phyloP scores from a whole-genome alignment of 2,329 filamentous ascomycete genomes.

The Beauveria bassiana region DNA sequence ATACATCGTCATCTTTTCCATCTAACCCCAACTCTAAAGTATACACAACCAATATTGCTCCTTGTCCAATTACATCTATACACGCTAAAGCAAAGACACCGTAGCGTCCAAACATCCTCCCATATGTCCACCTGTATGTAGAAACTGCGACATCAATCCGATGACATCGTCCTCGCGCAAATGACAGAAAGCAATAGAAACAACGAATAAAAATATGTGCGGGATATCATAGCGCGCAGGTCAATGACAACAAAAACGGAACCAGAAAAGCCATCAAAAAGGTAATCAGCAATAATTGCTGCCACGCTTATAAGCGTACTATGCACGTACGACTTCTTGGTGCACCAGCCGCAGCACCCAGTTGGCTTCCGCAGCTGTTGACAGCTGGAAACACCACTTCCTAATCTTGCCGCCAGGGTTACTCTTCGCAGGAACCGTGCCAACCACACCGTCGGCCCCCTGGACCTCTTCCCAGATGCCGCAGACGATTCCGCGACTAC shows the following conservation, averaged over 20 bases:
- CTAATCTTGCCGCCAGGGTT: conserved; percentile 47
- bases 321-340: conserved; percentile 42
- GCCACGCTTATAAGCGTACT: neutral
- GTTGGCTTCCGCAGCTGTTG: conserved; percentile 42
- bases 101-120: neutral
- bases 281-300: neutral
- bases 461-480: conserved; percentile 78
- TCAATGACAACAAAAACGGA: neutral
- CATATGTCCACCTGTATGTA: neutral
- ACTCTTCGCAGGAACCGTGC: conserved; percentile 43
- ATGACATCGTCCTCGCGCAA: neutral
- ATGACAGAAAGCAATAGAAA: neutral
- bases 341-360: conserved; percentile 51
- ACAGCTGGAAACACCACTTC: conserved; percentile 58
- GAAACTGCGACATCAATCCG: neutral
- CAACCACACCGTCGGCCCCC: conserved; percentile 50
- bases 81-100: neutral
- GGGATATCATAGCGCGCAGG: conserved; percentile 5
- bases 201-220: neutral
- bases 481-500: conserved; percentile 77
- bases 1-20: neutral
- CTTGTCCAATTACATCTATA: neutral
- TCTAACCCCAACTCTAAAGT: neutral
- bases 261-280: neutral
- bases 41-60: neutral